Evolutionary conservation across 352 stramenopile species (phyloP).

Genomic region (Phytopythium litorale): DNA sequence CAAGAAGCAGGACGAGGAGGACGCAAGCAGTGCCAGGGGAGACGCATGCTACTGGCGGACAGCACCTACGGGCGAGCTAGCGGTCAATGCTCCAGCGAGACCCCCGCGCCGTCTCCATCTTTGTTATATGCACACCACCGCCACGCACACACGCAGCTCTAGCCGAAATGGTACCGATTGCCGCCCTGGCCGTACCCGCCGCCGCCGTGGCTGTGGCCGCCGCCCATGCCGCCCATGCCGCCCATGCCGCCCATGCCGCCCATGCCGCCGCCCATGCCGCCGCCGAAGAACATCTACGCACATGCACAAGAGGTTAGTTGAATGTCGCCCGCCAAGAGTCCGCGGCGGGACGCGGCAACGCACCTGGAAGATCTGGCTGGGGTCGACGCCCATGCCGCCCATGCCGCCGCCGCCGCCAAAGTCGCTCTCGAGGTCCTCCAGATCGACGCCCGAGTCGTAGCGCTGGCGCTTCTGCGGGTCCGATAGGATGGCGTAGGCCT

Average conservation of each 20-base stretch:
- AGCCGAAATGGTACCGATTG: slow-evolving; percentile 82
- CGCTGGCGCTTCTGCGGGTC: slow-evolving; percentile 90
- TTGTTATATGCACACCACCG: neutral
- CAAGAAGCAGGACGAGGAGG: no score
- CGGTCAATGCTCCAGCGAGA: no score
- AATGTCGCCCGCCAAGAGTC: neutral
- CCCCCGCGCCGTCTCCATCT: neutral
- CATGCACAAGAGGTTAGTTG: neutral
- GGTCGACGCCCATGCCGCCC: slow-evolving; percentile 79
- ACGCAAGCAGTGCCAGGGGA: no score
- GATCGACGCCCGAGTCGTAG: slow-evolving; percentile 94
- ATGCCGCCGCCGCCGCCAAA: slow-evolving; percentile 70
- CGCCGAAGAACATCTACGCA: slow-evolving; percentile 80
- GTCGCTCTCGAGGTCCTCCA: slow-evolving; percentile 93
- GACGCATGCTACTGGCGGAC: no score
- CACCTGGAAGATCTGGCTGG: slow-evolving; percentile 85
- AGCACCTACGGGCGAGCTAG: no score
- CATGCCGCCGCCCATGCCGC: slow-evolving; percentile 44
- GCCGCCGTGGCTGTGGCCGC: slow-evolving; percentile 23
- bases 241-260: slow-evolving; percentile 48
- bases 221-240: slow-evolving; percentile 36
- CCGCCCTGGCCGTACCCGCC: slow-evolving; percentile 37
- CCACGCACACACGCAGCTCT: slow-evolving; percentile 16
- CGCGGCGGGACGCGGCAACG: neutral
- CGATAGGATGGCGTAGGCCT: slow-evolving; percentile 95